Percentiles rank a stretch among this genome's conserved stretches.
Evolutionary conservation across 352 stramenopile genomes (phyloP).

Genomic region (Pythium rhizo-oryzae): DNA sequence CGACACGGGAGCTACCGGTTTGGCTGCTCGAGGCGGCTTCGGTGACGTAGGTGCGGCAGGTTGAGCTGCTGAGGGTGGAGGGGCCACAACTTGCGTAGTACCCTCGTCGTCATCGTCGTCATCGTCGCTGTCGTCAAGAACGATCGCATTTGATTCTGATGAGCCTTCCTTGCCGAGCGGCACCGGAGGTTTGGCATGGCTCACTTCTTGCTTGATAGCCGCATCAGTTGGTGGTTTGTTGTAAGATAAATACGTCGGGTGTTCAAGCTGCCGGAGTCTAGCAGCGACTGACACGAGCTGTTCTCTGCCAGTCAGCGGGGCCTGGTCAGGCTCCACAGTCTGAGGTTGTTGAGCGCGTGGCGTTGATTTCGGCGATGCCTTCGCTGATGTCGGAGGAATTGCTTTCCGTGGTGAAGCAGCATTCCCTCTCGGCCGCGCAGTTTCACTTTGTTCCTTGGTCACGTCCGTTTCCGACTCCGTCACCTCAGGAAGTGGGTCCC

Average conservation of each 20-base stretch:
- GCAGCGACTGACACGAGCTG: conserved; percentile 18
- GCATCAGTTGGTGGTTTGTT: not conserved
- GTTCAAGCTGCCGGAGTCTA: conserved; percentile 9
- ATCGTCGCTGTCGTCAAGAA: conserved; percentile 57
- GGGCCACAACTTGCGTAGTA: not conserved
- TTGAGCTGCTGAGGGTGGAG: not conserved
- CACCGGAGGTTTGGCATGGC: not conserved
- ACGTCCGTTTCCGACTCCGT: conserved; percentile 44
- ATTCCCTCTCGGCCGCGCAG: not conserved
- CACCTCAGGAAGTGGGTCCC: conserved; percentile 16
- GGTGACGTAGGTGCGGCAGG: not conserved
- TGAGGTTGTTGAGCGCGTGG: too few species aligned
- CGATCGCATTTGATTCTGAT: conserved; percentile 50
- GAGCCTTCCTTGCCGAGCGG: conserved; percentile 28
- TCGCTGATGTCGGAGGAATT: conserved; percentile 18
- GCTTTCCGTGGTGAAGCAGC: conserved; percentile 19
- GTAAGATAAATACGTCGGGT: conserved; percentile 30
- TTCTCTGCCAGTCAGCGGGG: not conserved
- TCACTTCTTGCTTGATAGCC: conserved; percentile 12
- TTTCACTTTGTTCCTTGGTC: conserved; percentile 17
- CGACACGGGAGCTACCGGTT: not conserved
- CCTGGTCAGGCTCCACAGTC: not conserved
- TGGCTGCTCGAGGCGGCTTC: not conserved
- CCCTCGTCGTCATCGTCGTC: conserved; percentile 6
- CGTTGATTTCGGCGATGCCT: conserved; percentile 11